Base-by-base conservation (phyloP, 495 filamentous ascomycete genomes). In the Zalerion maritima region DNA sequence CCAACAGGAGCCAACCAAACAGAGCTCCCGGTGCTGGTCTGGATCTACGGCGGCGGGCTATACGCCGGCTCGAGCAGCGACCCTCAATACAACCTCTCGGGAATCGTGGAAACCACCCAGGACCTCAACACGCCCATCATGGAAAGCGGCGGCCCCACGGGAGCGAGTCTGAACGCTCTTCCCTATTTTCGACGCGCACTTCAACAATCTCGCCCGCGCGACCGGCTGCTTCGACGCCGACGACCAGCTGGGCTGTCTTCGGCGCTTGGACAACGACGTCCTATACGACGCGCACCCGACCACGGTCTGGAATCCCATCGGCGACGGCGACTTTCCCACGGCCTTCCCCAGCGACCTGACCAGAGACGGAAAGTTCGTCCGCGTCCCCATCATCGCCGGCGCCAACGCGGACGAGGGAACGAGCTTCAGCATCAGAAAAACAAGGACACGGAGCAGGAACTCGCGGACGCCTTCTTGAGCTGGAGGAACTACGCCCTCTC, bases 11-110 rank as follows among this genome's bases (percentile, higher is more conserved):
- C 18, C 15, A 5, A 21, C 14, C 23, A 21, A 2, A 18, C 14
- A 4, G 31, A 21, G 8, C 40, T 47, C 15, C 64, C 62, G 3
- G 60, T 64, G 16, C 52, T 55, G 4, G 62, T 73, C 21, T 77
- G 68, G 65, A 67, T 77, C 16, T 64, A 72, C 37, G 71, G 71
- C 9, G 73, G 74, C 20, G 69, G 66, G 0, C 69, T 75, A 35
- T 52, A 47, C 28, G 34, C 43, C 33, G 69, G 69, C n/a, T 54
- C 57, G 14, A 54, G 54, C 5, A 45, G 46, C 0, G 66, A 72
- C 29, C 32, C 54, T 16, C 52, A 56, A 15, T 72, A 72, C 35
- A 73, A 74, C 34, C 55, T 65, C 42, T 66, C 64, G 18, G 51
- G 51, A 8, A 57, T 72, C 19, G 44, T 59, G 5, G 28, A 45